Evolutionary conservation across 2,329 filamentous ascomycete species (phyloP).

Genomic region (Hypoxylon rubiginosum): DNA sequence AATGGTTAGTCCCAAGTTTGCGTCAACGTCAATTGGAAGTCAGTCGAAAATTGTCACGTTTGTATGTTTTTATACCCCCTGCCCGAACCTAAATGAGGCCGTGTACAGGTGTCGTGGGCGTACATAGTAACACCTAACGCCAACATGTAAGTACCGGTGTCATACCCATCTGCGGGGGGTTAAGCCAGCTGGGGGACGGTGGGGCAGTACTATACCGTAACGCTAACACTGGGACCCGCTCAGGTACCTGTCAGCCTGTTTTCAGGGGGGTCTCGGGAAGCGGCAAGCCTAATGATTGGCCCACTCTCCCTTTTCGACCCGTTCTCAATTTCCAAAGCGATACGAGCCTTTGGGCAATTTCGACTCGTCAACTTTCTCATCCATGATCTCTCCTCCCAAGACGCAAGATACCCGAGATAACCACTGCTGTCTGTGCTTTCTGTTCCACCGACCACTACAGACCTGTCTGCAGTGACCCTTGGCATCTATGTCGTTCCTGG

Average conservation of each 20-base stretch:
- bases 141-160: conserved; percentile 18
- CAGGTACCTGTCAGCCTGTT: conserved; percentile 47
- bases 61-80: conserved; percentile 7
- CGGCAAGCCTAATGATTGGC: conserved; percentile 42
- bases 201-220: background rate
- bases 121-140: conserved; percentile 18
- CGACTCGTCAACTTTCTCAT: conserved; percentile 17
- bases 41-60: background rate
- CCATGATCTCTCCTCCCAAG: conserved; percentile 9
- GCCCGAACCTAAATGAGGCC: conserved; percentile 9
- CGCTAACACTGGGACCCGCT: conserved; percentile 16
- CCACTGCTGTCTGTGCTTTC: conserved; percentile 5
- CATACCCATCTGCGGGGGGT: conserved; percentile 6
- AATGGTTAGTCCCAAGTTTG: background rate
- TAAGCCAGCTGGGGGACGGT: background rate
- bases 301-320: conserved; percentile 15
- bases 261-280: conserved; percentile 45
- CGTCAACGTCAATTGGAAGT: background rate
- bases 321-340: conserved; percentile 38
- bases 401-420: background rate
- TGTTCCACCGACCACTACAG: background rate
- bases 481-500: conserved; percentile 30
- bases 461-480: conserved; percentile 18
- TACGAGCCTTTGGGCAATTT: conserved; percentile 32
- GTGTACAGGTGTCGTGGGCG: conserved; percentile 6